These are phyloP conservation scores for Suillus paluster DNA, from an alignment of 768 basidiomycete genomes.

Conservation along the genomic window DNA sequence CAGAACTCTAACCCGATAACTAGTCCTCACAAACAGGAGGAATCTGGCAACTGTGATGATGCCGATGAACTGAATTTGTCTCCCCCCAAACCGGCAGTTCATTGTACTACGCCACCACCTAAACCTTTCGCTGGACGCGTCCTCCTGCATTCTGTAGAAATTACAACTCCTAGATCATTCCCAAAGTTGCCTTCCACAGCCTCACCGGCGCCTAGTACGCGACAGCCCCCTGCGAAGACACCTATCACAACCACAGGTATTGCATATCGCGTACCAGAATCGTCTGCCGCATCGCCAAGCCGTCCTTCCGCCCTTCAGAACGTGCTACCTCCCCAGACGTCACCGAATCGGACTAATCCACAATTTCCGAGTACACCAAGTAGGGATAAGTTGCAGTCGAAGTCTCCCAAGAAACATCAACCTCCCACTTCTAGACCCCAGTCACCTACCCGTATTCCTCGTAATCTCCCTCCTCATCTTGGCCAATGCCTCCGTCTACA, in stretches of 20 bases:
- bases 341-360: conserved; percentile 20
- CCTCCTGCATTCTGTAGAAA: conserved; percentile 37
- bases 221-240: background rate
- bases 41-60: conserved; percentile 13
- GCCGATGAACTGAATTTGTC: conserved; percentile 36
- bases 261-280: background rate
- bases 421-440: conserved; percentile 11
- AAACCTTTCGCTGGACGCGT: conserved; percentile 22
- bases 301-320: conserved; percentile 15
- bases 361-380: conserved; percentile 23
- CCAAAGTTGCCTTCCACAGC: conserved; percentile 9
- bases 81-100: conserved; percentile 9
- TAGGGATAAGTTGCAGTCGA: conserved; percentile 12
- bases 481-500: conserved; percentile 54
- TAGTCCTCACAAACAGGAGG: background rate
- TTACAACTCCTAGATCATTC: conserved; percentile 27
- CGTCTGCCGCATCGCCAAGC: conserved; percentile 6
- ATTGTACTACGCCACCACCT: conserved; percentile 29
- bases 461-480: conserved; percentile 45
- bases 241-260: conserved; percentile 27
- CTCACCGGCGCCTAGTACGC: conserved; percentile 17
- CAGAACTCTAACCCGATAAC: background rate
- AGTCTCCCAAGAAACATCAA: conserved; percentile 21
- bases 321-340: conserved; percentile 22
- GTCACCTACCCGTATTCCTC: conserved; percentile 26